Conservation (phyloP, 1,284 basidiomycete species). For the Boletus smithii region DNA sequence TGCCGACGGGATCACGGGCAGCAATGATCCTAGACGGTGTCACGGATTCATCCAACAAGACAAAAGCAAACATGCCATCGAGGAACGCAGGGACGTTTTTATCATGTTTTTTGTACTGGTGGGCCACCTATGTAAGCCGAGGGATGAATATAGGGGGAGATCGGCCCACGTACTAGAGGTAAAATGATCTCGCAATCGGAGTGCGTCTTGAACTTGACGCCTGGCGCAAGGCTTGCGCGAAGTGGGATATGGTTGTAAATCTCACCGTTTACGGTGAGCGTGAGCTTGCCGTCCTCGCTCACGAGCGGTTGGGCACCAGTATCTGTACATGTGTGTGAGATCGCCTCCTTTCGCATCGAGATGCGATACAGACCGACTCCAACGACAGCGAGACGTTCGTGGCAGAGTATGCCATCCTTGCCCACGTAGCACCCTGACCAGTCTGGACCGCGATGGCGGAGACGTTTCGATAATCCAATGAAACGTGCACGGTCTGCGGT, state of each 20-base stretch:
- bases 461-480: slow-evolving; percentile 83
- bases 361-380: slow-evolving; percentile 79
- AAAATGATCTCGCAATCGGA: slow-evolving; percentile 99
- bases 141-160: not conserved
- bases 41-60: slow-evolving; percentile 90
- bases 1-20: slow-evolving; percentile 95
- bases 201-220: slow-evolving; percentile 90
- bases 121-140: slow-evolving; percentile 7
- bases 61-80: slow-evolving; percentile 99
- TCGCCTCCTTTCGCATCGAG: not conserved
- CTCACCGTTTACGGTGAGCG: slow-evolving; percentile 96
- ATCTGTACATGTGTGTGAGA: slow-evolving; percentile 54
- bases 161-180: slow-evolving; percentile 69
- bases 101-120: slow-evolving; percentile 81
- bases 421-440: slow-evolving; percentile 94
- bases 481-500: slow-evolving; percentile 65
- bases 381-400: slow-evolving; percentile 94
- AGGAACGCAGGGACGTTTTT: slow-evolving; percentile 76
- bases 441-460: slow-evolving; percentile 92
- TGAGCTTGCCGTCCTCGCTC: slow-evolving; percentile 81
- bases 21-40: slow-evolving; percentile 90
- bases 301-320: slow-evolving; percentile 95
- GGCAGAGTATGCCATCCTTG: slow-evolving; percentile 76
- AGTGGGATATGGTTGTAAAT: slow-evolving; percentile 97
- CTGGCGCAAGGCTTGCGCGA: slow-evolving; percentile 62